Base-by-base conservation (phyloP, 2,329 filamentous ascomycete genomes). In the Colletotrichum lentis region DNA sequence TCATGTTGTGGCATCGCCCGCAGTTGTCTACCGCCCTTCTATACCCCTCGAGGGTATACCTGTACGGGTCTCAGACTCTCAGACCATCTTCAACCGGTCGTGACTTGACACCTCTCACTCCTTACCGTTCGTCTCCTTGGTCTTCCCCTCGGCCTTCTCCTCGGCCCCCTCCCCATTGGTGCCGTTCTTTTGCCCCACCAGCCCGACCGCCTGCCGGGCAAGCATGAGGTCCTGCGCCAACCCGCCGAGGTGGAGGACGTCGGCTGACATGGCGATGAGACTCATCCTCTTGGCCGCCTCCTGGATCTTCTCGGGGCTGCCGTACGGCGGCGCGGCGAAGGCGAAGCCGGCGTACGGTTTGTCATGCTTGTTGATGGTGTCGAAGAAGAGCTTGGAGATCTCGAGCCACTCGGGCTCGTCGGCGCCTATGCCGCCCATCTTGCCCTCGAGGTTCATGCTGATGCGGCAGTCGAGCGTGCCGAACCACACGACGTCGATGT, bases 401-500 rank as follows among this genome's bases (percentile, higher is more conserved):
- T 75, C 79, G 12, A 76, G 47, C 80, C 80, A 84, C 66, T 82
- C 81, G 16, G 77, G 76, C 73, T 84, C 82, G 3, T 70, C 66
- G 24, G 77, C 76, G 20, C 73, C 75, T 66, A 73, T 54, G 22
- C 69, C 69, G 71, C 77, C 77, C 35, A 71, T 70, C 54, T 77
- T 77, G 43, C 70, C 75, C 2, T 75, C 72, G 22, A 84, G 70
- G 62, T 78, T 78, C 82, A 84, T 84, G 73, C 75, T 79, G 62
- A 84, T 71, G 39, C 82, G 76, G 35, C 73, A 73, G 74, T 84
- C 83, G 20, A 84, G 76, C 5, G 73, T 73, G 55, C 83, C 82
- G 1, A 84, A 77, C 82, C 82, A 84, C 18, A 83, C 81, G 20
- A 79, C 73, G 71, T 84, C 82, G 37, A 84, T 82, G 47, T 83